Evolutionary conservation across 352 stramenopile species (phyloP).

Genomic region (Globisporangium ultimum): DNA sequence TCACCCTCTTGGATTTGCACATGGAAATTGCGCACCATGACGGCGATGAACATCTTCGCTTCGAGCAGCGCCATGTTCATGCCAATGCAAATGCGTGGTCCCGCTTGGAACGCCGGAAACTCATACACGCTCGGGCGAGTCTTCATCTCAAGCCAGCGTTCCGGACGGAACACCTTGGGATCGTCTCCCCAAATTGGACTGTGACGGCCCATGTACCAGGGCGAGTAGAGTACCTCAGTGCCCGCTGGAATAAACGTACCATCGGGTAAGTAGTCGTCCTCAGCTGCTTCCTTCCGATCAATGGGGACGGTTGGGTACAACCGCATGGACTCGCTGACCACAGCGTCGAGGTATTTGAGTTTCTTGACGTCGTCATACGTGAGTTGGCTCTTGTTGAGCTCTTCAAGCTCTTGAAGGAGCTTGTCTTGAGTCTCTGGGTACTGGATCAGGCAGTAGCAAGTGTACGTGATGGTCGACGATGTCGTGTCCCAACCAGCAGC

Average conservation of each 20-base stretch:
- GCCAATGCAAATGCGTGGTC: slow-evolving; percentile 65
- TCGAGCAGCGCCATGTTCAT: slow-evolving; percentile 70
- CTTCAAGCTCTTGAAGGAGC: slow-evolving; percentile 35
- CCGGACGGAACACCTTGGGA: slow-evolving; percentile 44
- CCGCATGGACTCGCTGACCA: slow-evolving; percentile 64
- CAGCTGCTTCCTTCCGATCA: neutral
- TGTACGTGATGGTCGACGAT: neutral
- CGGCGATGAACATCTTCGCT: slow-evolving; percentile 49
- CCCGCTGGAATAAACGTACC: slow-evolving; percentile 61
- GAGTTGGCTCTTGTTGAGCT: slow-evolving; percentile 10
- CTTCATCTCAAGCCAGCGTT: slow-evolving; percentile 60
- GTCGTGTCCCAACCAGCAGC: neutral
- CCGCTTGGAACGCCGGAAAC: slow-evolving; percentile 71
- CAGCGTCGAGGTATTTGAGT: slow-evolving; percentile 61
- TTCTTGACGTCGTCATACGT: slow-evolving; percentile 53
- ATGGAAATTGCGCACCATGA: slow-evolving; percentile 35
- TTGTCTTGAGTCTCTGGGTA: slow-evolving; percentile 45
- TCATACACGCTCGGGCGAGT: slow-evolving; percentile 55
- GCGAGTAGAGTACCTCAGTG: slow-evolving; percentile 55
- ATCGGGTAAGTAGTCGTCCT: neutral
- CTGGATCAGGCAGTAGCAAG: slow-evolving; percentile 62
- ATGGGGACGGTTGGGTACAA: neutral
- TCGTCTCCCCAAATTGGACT: slow-evolving; percentile 53
- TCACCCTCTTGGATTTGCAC: slow-evolving; percentile 35
- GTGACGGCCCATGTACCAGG: slow-evolving; percentile 44